Evolutionary conservation across 2,329 filamentous ascomycete species (phyloP).

Genomic region (Monilinia laxa): DNA sequence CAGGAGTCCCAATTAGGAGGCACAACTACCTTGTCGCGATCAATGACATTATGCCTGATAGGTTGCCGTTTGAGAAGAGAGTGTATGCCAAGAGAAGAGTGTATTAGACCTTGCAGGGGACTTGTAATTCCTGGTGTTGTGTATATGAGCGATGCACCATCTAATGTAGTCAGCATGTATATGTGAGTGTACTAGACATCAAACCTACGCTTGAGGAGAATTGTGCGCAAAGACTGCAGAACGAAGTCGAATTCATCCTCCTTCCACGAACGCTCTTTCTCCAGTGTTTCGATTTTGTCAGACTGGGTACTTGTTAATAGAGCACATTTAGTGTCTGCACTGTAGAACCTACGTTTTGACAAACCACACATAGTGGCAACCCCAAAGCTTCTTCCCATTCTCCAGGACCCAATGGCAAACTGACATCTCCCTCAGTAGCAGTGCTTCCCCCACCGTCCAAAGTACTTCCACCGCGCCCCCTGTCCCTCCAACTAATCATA

Average conservation of each 20-base stretch:
- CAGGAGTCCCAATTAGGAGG: slow-evolving; percentile 98
- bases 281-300: slow-evolving; percentile 67
- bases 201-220: slow-evolving; percentile 76
- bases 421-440: slow-evolving; percentile 65
- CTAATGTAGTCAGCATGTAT: slow-evolving; percentile 45
- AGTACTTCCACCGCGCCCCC: slow-evolving; percentile 64
- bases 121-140: slow-evolving; percentile 74
- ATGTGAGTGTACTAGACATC: not conserved
- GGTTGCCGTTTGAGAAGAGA: slow-evolving; percentile 76
- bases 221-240: slow-evolving; percentile 85
- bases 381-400: slow-evolving; percentile 92
- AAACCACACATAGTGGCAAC: slow-evolving; percentile 88
- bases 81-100: slow-evolving; percentile 83
- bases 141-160: slow-evolving; percentile 83
- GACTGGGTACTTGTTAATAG: slow-evolving; percentile 29
- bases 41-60: slow-evolving; percentile 87
- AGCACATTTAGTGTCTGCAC: not conserved
- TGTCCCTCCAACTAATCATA: slow-evolving; percentile 76
- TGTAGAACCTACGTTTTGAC: slow-evolving; percentile 71
- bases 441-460: slow-evolving; percentile 58
- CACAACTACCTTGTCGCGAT: slow-evolving; percentile 89
- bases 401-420: slow-evolving; percentile 77
- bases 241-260: slow-evolving; percentile 97
- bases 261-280: slow-evolving; percentile 89
- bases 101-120: slow-evolving; percentile 75